phyloP scores from a whole-genome alignment of 176 grass and related monocot species.

The Aegilops speltoides region DNA sequence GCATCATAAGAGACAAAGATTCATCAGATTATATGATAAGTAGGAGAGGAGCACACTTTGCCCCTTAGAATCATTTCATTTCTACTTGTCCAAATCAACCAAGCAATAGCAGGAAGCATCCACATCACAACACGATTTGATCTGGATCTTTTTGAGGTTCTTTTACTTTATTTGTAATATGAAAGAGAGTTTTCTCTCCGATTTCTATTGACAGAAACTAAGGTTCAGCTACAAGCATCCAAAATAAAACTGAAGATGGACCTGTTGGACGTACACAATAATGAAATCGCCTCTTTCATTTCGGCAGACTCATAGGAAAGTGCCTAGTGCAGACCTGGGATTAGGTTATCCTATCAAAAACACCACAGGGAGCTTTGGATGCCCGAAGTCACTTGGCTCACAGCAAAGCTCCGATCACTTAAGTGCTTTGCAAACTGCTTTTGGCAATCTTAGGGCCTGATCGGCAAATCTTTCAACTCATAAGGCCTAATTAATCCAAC shows the following conservation, averaged over 20 bases:
- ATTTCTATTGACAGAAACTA: too few species aligned
- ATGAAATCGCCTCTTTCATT: neutral
- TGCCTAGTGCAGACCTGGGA: neutral
- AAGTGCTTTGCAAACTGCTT: neutral
- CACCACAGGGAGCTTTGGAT: neutral
- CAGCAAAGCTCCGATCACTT: neutral
- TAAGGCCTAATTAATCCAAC: neutral
- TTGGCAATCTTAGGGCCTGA: neutral
- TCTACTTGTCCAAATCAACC: neutral
- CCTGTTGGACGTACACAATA: neutral
- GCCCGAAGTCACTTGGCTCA: neutral
- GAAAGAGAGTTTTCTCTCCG: too few species aligned
- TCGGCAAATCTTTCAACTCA: neutral
- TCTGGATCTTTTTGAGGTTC: neutral
- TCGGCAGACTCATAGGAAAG: neutral
- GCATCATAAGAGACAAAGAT: neutral
- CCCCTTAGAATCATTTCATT: neutral
- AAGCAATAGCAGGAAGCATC: neutral
- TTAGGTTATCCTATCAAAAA: neutral
- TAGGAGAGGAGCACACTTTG: neutral
- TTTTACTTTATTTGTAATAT: too few species aligned
- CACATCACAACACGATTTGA: neutral
- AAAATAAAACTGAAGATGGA: too few species aligned
- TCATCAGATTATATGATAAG: neutral
- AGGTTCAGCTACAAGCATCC: too few species aligned